Evolutionary conservation across 2,329 filamentous ascomycete genomes (phyloP).

Genomic region (Venturiaceae sp.): DNA sequence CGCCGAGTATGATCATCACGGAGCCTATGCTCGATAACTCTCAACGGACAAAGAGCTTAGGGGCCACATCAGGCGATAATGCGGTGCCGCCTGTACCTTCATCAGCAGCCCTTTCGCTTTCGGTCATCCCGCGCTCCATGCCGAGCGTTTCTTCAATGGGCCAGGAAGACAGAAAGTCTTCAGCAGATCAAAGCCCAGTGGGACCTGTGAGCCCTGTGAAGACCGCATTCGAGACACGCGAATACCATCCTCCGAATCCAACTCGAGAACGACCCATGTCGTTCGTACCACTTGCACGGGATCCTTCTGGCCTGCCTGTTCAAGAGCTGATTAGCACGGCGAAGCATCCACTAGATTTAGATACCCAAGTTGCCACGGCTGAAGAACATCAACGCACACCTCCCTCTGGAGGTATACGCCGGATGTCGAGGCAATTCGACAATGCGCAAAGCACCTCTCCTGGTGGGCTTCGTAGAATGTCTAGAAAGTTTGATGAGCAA

Average conservation of each 20-base stretch:
- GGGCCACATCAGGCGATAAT: not conserved
- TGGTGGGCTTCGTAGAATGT: not conserved
- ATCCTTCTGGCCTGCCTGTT: constrained; percentile 10
- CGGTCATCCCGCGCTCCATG: not conserved
- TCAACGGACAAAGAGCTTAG: not conserved
- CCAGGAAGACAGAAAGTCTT: not conserved
- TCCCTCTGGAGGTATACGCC: not conserved
- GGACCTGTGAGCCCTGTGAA: not conserved
- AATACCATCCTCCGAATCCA: not conserved
- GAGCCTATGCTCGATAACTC: not conserved
- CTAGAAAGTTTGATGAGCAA: not conserved
- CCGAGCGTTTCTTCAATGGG: constrained; percentile 5
- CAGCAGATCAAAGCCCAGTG: not conserved
- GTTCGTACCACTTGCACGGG: constrained; percentile 16
- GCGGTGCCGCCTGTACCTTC: not conserved
- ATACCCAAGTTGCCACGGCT: not conserved
- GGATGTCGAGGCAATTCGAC: not conserved
- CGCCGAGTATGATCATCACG: not conserved
- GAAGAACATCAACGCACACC: not conserved
- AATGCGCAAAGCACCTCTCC: not conserved
- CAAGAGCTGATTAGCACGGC: constrained; percentile 7
- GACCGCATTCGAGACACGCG: not conserved
- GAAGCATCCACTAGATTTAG: not conserved
- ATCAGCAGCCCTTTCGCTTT: not conserved
- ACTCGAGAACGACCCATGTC: constrained; percentile 16